Evolutionary conservation across 2,329 filamentous ascomycete genomes (phyloP).

Genomic region (Calycina herbarum): DNA sequence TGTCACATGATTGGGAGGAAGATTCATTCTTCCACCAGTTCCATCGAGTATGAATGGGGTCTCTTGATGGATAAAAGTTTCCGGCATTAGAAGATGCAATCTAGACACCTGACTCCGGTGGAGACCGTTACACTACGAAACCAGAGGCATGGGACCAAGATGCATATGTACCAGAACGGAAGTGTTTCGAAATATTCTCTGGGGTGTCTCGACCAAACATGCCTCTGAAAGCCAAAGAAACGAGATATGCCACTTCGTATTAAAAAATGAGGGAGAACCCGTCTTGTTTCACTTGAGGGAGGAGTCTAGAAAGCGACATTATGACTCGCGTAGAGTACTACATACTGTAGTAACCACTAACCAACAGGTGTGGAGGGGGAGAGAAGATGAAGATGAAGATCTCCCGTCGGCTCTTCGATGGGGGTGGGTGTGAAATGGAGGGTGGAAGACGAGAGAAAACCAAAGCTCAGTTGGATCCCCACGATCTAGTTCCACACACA

Average conservation of each 20-base stretch:
- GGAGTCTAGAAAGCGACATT: neutral
- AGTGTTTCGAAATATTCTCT: neutral
- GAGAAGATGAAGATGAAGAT: neutral
- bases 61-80: neutral
- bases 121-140: slow-evolving; percentile 3
- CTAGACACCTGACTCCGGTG: neutral
- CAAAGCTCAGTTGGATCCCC: neutral
- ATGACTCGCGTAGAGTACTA: neutral
- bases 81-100: neutral
- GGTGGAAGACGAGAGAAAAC: neutral
- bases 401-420: neutral
- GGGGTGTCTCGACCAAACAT: neutral
- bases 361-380: neutral
- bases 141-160: slow-evolving; percentile 1
- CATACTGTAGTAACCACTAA: neutral
- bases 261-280: neutral
- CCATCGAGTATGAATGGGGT: neutral
- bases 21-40: neutral
- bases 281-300: neutral
- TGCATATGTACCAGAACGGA: neutral
- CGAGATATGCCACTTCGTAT: neutral
- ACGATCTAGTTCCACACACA: neutral
- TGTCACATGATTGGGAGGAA: slow-evolving; percentile 3
- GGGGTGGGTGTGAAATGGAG: neutral
- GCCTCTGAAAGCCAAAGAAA: neutral